Evolutionary conservation across 495 filamentous ascomycete species (phyloP).

Genomic region (Rusavskia elegans): DNA sequence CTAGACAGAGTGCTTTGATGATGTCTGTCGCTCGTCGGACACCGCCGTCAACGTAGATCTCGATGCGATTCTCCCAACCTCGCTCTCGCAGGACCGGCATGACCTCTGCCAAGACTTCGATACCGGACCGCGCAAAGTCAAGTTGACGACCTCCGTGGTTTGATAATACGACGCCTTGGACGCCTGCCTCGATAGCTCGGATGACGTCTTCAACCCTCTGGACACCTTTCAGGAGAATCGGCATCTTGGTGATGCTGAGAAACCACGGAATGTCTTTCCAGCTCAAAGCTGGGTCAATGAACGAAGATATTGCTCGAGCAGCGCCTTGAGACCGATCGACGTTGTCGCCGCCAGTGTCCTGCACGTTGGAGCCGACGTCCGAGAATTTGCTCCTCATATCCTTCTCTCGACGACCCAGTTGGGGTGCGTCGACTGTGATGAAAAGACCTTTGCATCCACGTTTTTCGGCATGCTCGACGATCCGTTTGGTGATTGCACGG

Average conservation of each 20-base stretch:
- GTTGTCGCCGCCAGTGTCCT: constrained; percentile 38
- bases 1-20: constrained; percentile 86
- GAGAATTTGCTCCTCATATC: constrained; percentile 88
- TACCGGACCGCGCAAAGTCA: constrained; percentile 76
- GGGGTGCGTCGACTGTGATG: constrained; percentile 96
- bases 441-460: constrained; percentile 93
- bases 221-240: constrained; percentile 91
- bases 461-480: constrained; percentile 79
- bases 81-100: constrained; percentile 82
- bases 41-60: constrained; percentile 85
- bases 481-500: constrained; percentile 74
- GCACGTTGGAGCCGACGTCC: constrained; percentile 73
- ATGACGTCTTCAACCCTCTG: constrained; percentile 93
- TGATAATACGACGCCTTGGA: constrained; percentile 85
- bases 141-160: constrained; percentile 98
- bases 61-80: constrained; percentile 69
- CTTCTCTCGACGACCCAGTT: constrained; percentile 89
- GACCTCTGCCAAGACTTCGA: constrained; percentile 89
- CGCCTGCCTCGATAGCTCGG: constrained; percentile 62
- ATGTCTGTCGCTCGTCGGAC: constrained; percentile 86
- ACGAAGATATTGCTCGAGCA: constrained; percentile 79
- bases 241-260: constrained; percentile 81
- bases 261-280: constrained; percentile 98
- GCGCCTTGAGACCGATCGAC: constrained; percentile 84
- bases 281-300: constrained; percentile 80